phyloP scores from a whole-genome alignment of 2,329 filamentous ascomycete species.

The Fusarium sp. region DNA sequence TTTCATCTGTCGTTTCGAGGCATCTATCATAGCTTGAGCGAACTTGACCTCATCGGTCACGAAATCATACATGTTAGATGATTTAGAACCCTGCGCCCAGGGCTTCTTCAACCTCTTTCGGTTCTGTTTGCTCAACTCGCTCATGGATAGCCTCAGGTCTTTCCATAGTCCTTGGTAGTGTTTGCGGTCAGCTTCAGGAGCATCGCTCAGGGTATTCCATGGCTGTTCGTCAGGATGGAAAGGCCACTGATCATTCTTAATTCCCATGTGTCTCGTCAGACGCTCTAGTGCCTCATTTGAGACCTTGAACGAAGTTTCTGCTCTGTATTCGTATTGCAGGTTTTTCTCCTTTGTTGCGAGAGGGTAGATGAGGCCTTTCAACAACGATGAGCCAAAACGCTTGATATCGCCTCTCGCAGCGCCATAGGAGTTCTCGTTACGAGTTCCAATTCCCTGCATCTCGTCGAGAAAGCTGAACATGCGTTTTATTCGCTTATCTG shows the following conservation, averaged over 20 bases:
- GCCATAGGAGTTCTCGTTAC: conserved; percentile 15
- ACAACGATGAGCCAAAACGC: conserved; percentile 42
- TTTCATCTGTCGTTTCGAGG: not conserved
- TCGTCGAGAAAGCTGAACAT: conserved; percentile 41
- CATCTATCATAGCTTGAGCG: not conserved
- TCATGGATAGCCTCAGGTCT: not conserved
- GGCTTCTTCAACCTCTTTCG: not conserved
- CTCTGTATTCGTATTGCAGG: not conserved
- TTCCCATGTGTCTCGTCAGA: conserved; percentile 27
- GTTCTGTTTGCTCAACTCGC: not conserved
- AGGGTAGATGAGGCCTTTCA: conserved; percentile 28
- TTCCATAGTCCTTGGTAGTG: not conserved
- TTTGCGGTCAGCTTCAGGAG: not conserved
- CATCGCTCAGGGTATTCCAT: not conserved
- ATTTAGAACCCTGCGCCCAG: not conserved
- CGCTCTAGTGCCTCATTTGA: not conserved
- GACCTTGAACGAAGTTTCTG: not conserved
- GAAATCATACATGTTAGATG: not conserved
- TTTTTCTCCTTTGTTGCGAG: not conserved
- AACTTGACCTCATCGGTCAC: not conserved
- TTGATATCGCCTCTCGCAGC: conserved; percentile 42
- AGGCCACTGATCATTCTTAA: conserved; percentile 19
- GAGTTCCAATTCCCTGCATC: conserved; percentile 28
- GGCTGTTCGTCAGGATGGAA: conserved; percentile 8
- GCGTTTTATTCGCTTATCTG: conserved; percentile 26